A percentile compares a stretch with the other conserved stretches of the same genome.
Conservation (phyloP, 202 grass and related monocot species). For the Saccharum hybrid region DNA sequence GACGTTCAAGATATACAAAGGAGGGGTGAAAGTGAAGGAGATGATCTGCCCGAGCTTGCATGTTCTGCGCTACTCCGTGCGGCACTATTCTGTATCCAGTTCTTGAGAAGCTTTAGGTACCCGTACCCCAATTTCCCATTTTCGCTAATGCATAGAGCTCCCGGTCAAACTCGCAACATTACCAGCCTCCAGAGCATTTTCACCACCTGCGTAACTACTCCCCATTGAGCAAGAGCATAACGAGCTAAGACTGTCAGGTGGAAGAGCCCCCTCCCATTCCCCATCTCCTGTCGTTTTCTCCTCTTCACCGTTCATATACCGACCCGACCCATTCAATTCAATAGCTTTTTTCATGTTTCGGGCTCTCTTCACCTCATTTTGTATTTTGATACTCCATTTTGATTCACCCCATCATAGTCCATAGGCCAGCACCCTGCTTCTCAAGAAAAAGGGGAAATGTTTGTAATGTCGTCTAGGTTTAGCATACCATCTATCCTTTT, state of each 20-base stretch:
- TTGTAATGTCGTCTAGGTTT: constrained; percentile 59
- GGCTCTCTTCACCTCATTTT: constrained; percentile 58
- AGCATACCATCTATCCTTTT: constrained; percentile 56
- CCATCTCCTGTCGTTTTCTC: constrained; percentile 20
- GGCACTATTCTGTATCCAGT: constrained; percentile 73
- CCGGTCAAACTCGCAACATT: constrained; percentile 45
- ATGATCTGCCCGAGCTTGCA: constrained; percentile 92
- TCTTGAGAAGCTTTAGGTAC: constrained; percentile 53
- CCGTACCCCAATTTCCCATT: constrained; percentile 45
- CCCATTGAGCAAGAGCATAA: constrained; percentile 46
- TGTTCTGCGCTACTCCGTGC: constrained; percentile 77
- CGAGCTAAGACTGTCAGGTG: constrained; percentile 61
- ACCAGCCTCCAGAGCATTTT: constrained; percentile 50
- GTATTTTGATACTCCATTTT: constrained; percentile 48
- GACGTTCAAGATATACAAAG: constrained; percentile 94
- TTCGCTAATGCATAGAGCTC: constrained; percentile 41
- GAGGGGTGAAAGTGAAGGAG: constrained; percentile 76
- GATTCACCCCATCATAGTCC: constrained; percentile 46
- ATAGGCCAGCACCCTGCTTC: constrained; percentile 54
- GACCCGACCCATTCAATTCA: constrained; percentile 44
- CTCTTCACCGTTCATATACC: constrained; percentile 53
- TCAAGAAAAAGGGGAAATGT: constrained; percentile 53
- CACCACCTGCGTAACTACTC: constrained; percentile 65
- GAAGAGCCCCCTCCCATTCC: constrained; percentile 46
- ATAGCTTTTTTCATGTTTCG: constrained; percentile 45